phyloP scores from a whole-genome alignment of 768 basidiomycete species.

The Mycena floridula region DNA sequence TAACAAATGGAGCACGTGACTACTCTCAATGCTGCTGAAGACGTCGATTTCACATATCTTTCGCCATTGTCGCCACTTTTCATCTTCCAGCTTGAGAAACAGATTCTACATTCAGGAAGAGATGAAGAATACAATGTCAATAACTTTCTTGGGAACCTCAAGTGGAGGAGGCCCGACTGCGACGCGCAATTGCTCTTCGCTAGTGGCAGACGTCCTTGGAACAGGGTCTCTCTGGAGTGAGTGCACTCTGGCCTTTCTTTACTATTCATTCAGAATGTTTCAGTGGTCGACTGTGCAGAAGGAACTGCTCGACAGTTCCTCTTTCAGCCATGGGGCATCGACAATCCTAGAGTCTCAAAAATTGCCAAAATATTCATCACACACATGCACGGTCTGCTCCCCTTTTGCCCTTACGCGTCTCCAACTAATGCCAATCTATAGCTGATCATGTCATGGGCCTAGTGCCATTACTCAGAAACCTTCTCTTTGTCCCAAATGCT shows the following conservation, averaged over 20 bases:
- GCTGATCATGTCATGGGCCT: conserved; percentile 77
- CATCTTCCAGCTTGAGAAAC: too few species aligned
- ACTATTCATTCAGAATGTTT: conserved; percentile 8
- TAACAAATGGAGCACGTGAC: too few species aligned
- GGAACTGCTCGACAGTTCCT: conserved; percentile 70
- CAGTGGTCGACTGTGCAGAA: conserved; percentile 83
- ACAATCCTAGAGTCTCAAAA: conserved; percentile 26
- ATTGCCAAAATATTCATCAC: conserved; percentile 75
- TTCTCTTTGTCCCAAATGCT: conserved; percentile 53
- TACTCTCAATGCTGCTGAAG: too few species aligned
- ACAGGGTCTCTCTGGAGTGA: conserved; percentile 65
- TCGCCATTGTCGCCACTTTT: too few species aligned
- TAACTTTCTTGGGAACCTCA: conserved; percentile 74
- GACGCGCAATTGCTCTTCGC: conserved; percentile 71
- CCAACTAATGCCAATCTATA: conserved; percentile 16
- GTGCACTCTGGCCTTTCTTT: conserved; percentile 13
- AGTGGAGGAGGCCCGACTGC: conserved; percentile 72
- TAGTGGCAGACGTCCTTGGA: conserved; percentile 52
- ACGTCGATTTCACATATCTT: too few species aligned
- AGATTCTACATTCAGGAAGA: too few species aligned
- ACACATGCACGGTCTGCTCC: conserved; percentile 68
- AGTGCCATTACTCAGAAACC: conserved; percentile 55
- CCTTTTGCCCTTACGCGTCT: background rate
- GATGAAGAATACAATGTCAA: conserved; percentile 39
- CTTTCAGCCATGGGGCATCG: conserved; percentile 36